Conservation (phyloP, 106 monocot species). For the Chionographis japonica region DNA sequence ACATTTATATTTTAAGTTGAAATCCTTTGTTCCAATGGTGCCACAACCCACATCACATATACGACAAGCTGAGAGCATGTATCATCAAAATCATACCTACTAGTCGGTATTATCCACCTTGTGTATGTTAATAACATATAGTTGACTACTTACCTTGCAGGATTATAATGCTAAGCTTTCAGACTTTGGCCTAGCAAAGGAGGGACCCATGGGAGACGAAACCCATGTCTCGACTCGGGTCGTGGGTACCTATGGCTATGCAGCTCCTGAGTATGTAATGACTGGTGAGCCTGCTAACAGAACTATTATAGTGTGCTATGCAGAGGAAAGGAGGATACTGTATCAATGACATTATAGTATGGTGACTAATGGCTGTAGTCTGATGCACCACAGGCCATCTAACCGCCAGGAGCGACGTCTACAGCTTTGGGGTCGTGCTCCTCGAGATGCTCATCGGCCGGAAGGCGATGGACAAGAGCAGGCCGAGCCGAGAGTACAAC, state of each 20-base stretch:
- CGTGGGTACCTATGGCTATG: constrained; percentile 47
- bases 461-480: constrained; percentile 40
- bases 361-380: background rate
- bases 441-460: constrained; percentile 67
- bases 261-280: constrained; percentile 42
- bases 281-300: constrained; percentile 22
- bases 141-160: constrained; percentile 6
- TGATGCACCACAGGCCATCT: constrained; percentile 44
- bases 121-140: too few relatives aligned
- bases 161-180: constrained; percentile 45
- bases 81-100: too few relatives aligned
- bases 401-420: constrained; percentile 66
- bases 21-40: too few relatives aligned
- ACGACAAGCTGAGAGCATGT: too few relatives aligned
- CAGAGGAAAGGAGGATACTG: too few relatives aligned
- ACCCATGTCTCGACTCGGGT: constrained; percentile 46
- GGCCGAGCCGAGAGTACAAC: constrained; percentile 42
- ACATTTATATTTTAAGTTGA: too few relatives aligned
- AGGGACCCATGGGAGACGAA: constrained; percentile 37
- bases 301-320: background rate
- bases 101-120: too few relatives aligned
- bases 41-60: too few relatives aligned
- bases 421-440: constrained; percentile 66
- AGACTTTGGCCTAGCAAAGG: constrained; percentile 51
- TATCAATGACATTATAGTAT: too few relatives aligned